These are phyloP conservation scores for Arabidopsis arenosa DNA, from an alignment of 345 rosid species.

Conservation along the genomic window DNA sequence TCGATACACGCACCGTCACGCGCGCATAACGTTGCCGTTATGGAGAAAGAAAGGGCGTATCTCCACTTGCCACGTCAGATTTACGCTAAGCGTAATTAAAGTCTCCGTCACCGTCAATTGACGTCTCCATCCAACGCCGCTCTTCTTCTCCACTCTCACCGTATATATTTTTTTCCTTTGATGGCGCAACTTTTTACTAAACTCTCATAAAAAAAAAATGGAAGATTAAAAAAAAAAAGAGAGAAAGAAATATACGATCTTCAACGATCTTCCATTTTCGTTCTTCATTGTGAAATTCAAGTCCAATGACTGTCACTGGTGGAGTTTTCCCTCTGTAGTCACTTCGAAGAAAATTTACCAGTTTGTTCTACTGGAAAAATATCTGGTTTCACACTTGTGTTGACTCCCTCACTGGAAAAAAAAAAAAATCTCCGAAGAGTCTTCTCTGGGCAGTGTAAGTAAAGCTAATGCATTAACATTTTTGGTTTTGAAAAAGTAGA, in stretches of 20 bases:
- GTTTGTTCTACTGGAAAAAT: conserved; percentile 8
- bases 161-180: conserved; percentile 5
- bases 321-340: neutral
- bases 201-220: neutral
- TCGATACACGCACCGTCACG: conserved; percentile 7
- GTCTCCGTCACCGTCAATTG: conserved; percentile 38
- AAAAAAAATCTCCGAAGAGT: conserved; percentile 1
- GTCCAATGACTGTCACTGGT: conserved; percentile 32
- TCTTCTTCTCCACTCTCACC: conserved; percentile 28
- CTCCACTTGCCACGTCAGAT: conserved; percentile 33
- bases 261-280: conserved; percentile 20
- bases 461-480: conserved; percentile 29
- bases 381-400: conserved; percentile 30
- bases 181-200: conserved; percentile 42
- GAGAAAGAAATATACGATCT: neutral
- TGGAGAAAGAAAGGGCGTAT: conserved; percentile 21
- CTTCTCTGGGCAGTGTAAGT: conserved; percentile 24
- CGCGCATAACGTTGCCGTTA: conserved; percentile 42
- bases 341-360: neutral
- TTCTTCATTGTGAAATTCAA: neutral
- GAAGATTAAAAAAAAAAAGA: neutral
- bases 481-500: conserved; percentile 12
- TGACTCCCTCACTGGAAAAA: neutral
- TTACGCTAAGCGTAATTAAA: neutral
- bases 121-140: conserved; percentile 41